Conservation (phyloP, 495 filamentous ascomycete genomes). For the Lichenothelia convexa region DNA sequence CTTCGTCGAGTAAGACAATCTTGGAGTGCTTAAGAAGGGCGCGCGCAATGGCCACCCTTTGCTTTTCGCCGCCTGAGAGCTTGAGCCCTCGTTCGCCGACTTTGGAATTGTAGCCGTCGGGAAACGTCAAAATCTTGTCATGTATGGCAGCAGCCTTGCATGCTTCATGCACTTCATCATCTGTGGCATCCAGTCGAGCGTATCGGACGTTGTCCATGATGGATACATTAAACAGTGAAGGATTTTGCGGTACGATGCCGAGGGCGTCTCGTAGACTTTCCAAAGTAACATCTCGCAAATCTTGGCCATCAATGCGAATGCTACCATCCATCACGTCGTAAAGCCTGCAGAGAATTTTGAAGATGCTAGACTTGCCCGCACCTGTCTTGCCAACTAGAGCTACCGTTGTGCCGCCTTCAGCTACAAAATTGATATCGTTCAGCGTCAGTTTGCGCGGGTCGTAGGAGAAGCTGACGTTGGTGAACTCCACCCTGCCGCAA, state of each 20-base stretch:
- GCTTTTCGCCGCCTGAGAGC: slow-evolving; percentile 57
- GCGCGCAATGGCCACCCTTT: slow-evolving; percentile 61
- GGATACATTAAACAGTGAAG: slow-evolving; percentile 51
- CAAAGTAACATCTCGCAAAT: slow-evolving; percentile 49
- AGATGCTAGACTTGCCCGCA: slow-evolving; percentile 57
- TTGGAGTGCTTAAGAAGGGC: slow-evolving; percentile 29
- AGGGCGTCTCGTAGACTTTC: slow-evolving; percentile 46
- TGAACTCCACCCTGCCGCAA: slow-evolving; percentile 44
- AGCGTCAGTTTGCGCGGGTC: slow-evolving; percentile 47
- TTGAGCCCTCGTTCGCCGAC: slow-evolving; percentile 48
- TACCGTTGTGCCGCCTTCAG: slow-evolving; percentile 39
- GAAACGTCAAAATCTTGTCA: slow-evolving; percentile 29
- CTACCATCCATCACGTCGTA: slow-evolving; percentile 47
- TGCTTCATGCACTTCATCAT: slow-evolving; percentile 44
- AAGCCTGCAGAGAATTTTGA: slow-evolving; percentile 48
- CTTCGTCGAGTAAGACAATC: slow-evolving; percentile 37
- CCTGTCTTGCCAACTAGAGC: slow-evolving; percentile 66
- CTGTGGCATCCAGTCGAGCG: slow-evolving; percentile 31
- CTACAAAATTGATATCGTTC: slow-evolving; percentile 17
- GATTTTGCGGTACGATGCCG: slow-evolving; percentile 52
- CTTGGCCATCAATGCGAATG: slow-evolving; percentile 57
- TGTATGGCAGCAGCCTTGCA: slow-evolving; percentile 40
- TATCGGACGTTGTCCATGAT: slow-evolving; percentile 62
- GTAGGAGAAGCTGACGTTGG: slow-evolving; percentile 51
- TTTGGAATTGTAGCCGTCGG: slow-evolving; percentile 35